These are phyloP conservation scores for Lasiodiplodia sp. DNA, from an alignment of 2,329 filamentous ascomycete species.

Conservation along the genomic window DNA sequence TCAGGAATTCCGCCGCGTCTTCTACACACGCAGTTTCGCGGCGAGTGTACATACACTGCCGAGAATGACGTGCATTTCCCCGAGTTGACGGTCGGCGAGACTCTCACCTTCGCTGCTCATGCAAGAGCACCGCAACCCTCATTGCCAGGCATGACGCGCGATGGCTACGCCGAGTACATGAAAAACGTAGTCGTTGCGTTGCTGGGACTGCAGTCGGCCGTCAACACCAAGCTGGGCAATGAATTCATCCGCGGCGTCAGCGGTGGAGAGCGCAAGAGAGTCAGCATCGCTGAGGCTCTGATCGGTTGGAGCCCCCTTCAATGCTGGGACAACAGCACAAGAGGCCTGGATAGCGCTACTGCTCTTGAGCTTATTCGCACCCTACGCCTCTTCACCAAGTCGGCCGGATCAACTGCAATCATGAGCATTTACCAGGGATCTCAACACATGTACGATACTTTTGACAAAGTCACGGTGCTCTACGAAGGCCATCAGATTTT, in stretches of 20 bases:
- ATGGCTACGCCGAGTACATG: constrained; percentile 63
- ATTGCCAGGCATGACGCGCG: constrained; percentile 64
- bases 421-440: constrained; percentile 64
- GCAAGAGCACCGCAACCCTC: constrained; percentile 65
- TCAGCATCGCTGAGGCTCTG: constrained; percentile 76
- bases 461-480: constrained; percentile 77
- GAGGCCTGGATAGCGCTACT: constrained; percentile 73
- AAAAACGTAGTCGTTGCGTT: constrained; percentile 76
- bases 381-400: constrained; percentile 68
- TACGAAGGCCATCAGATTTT: constrained; percentile 82
- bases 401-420: not conserved
- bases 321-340: constrained; percentile 78
- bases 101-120: constrained; percentile 75
- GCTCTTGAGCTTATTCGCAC: constrained; percentile 73
- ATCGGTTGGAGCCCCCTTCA: constrained; percentile 64
- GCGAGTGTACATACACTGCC: constrained; percentile 84
- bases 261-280: constrained; percentile 78
- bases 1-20: constrained; percentile 71
- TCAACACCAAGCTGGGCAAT: constrained; percentile 74
- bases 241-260: constrained; percentile 74
- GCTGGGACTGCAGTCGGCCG: constrained; percentile 74
- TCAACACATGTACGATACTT: constrained; percentile 64
- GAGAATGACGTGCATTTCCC: constrained; percentile 83
- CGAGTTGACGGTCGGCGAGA: constrained; percentile 76
- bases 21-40: constrained; percentile 77